Evolutionary conservation across 805 yeast species (phyloP), one percentile per base, ranked within the genome.

Genomic region (Phaffomyces antillensis): DNA sequence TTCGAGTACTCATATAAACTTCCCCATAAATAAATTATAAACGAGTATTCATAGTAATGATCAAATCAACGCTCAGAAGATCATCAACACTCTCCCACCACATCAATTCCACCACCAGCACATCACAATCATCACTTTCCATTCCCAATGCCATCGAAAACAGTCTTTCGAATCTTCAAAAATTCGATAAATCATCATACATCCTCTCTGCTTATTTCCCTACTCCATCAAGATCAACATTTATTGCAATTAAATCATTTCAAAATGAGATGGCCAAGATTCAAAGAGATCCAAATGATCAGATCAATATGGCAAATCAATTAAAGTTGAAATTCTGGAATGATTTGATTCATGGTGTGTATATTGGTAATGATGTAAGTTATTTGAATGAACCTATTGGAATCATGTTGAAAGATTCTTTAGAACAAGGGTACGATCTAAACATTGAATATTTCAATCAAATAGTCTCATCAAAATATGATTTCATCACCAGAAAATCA

Each of bases 261-360:
- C 79, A 79, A 49, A 58, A 83, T 34, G 91, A 85, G 53, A 67
- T 82, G 34, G 71, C 77, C 52, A 72, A 75, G 57, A 72, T 81
- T 24, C 38, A 44, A 12, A 38, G 39, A 9, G 39, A 49, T 32
- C 43, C 36, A 47, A 37, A 16, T 37, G 44, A 17, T 34, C 40
- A 16, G 9, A 28, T 6, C 5, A 28, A 28, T 28, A 13, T 12
- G 12, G 30, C 13, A 11, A 40, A 48, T 17, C 64, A 59, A 61
- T 31, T 85, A 57, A 79, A 84, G 54, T 77, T 84, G 59, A 79
- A 80, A 52, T 84, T 83, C 60, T 87, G 95, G 95, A 71, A 78
- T 48, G 84, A 83, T 41, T 68, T 86, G 7, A 68, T 71, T 34
- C 70, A 71, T 34, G 70, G 68, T 47, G 67, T 79, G 8, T 71